Conservation (phyloP, 148 eudicot genomes). For the Salicornia ramosissima region DNA sequence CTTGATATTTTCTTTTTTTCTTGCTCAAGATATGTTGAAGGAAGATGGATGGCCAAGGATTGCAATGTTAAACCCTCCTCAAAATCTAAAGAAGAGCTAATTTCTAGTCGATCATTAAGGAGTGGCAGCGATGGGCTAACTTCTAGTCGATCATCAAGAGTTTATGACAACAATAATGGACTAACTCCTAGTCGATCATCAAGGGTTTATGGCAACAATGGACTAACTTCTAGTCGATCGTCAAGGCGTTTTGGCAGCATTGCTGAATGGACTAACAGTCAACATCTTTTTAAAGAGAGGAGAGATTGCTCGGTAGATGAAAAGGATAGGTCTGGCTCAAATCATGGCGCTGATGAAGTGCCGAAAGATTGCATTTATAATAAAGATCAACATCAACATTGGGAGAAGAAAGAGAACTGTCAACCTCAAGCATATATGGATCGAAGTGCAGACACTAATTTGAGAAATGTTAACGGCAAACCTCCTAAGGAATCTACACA, state of each 20-base stretch:
- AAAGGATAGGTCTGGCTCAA: slow-evolving; percentile 16
- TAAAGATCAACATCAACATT: slow-evolving; percentile 12
- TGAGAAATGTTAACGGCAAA: slow-evolving; percentile 8
- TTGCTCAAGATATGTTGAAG: slow-evolving; percentile 47
- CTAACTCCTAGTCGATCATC: too few species aligned
- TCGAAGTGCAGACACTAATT: background rate
- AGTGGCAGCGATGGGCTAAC: too few species aligned
- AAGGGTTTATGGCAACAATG: too few species aligned
- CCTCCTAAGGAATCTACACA: slow-evolving; percentile 22
- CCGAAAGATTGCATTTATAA: slow-evolving; percentile 5
- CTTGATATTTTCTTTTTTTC: background rate
- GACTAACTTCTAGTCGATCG: slow-evolving; percentile 14
- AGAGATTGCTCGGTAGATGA: slow-evolving; percentile 13
- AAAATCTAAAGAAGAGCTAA: slow-evolving; percentile 21
- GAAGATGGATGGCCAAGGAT: slow-evolving; percentile 48
- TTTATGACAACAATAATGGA: too few species aligned
- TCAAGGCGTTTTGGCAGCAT: slow-evolving; percentile 18
- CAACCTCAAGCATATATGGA: slow-evolving; percentile 20
- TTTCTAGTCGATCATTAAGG: background rate
- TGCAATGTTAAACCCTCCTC: slow-evolving; percentile 27
- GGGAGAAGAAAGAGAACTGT: slow-evolving; percentile 23
- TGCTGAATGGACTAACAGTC: slow-evolving; percentile 23
- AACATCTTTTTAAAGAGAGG: slow-evolving; percentile 22
- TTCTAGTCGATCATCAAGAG: too few species aligned
- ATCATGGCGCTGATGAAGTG: slow-evolving; percentile 3